Base-by-base conservation (phyloP, 768 basidiomycete species). In the Collybia nuda region DNA sequence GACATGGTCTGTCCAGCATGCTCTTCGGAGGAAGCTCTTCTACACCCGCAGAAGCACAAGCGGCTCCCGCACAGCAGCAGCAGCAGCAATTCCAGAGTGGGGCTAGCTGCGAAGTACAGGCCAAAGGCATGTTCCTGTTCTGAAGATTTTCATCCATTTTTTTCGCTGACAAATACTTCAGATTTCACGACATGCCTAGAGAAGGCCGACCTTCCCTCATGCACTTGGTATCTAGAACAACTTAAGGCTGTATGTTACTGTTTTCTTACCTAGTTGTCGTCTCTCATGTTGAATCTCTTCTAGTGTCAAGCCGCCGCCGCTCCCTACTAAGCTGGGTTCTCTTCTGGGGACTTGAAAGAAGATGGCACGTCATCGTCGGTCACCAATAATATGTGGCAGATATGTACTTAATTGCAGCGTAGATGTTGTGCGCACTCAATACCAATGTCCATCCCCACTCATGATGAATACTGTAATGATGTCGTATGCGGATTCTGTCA, bases 1-100 rank as follows among this genome's bases (percentile, higher is more conserved):
- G 92, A 40, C 93, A 96, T 64, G 93, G 93, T n/a, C 63, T 96
- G 56, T 92, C 90, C 37, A 80, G 68, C 67, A 92, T 94, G 90
- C 81, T 95, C 53, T 96, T 94, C 59, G 93, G 93, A 41, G 84
- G 89, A 51, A 72, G 78, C 47, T 67, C 67, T 32, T 69, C 73
- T 0, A 67, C 76, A 32, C 59, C 79, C 12, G 66, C 77, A 6
- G 71, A 73, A 1, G 75, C 73, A 23, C 77, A 81, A 14, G 76
- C 74, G 19, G 75, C 80, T 11, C 66, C 79, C 3, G 78, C 84
- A 18, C 77, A 68, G 48, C 71, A 75, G 66, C 59, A 81, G 38
- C 71, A 75, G 63, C 56, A 81, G 44, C 68, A 79, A 63, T 72
- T 69, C 51, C 66, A 67, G 5, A 36, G 63, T 1, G 77, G 75